These are phyloP conservation scores for Ramaria rubella DNA, from an alignment of 768 basidiomycete genomes.

Conservation along the genomic window DNA sequence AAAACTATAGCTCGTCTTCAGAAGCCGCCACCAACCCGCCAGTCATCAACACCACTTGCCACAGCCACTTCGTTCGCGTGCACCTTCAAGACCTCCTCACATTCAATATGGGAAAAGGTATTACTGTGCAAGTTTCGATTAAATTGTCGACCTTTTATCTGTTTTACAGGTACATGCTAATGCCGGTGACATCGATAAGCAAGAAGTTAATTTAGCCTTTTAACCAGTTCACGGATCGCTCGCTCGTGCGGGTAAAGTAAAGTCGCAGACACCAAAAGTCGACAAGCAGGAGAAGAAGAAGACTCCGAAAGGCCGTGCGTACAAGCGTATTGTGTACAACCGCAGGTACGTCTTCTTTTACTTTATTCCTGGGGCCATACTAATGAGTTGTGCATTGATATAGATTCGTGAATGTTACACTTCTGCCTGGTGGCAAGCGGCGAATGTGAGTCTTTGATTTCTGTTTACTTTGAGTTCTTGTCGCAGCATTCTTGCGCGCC, in stretches of 20 bases:
- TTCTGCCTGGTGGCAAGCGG: no score
- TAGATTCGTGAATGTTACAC: conserved; percentile 93
- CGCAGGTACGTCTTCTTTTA: conserved; percentile 2
- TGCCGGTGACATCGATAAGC: no score
- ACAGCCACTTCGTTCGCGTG: neutral
- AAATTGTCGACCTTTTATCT: no score
- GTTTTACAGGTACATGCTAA: no score
- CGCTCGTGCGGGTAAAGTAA: conserved; percentile 99
- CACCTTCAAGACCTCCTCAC: neutral
- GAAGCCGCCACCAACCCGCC: neutral
- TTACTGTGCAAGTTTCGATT: no score
- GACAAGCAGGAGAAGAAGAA: conserved; percentile 99
- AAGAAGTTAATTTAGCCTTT: no score
- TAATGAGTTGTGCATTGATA: no score
- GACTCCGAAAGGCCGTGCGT: conserved; percentile 92
- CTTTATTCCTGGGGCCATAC: no score
- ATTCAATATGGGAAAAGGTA: neutral
- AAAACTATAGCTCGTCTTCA: no score
- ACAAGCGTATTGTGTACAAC: conserved; percentile 94
- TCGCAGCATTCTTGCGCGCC: neutral
- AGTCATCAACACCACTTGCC: neutral
- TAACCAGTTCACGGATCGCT: conserved; percentile 94
- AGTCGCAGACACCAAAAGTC: conserved; percentile 96
- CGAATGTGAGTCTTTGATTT: conserved; percentile 76
- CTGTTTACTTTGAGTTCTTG: conserved; percentile 1